phyloP scores from a whole-genome alignment of 1,284 basidiomycete genomes.

The Taiwanofungus camphoratus region DNA sequence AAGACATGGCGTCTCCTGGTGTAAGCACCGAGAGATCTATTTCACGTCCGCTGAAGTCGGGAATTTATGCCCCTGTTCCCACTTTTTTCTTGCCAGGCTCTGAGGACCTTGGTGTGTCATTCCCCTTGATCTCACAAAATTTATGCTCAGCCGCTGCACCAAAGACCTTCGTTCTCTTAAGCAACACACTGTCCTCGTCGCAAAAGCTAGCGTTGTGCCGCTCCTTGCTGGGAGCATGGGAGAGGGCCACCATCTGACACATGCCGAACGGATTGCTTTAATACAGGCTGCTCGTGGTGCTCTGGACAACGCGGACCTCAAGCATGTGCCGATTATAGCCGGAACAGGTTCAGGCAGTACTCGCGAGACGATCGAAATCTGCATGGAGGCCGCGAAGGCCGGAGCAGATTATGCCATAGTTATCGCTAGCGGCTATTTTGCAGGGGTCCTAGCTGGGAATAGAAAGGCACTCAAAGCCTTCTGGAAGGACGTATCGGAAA shows the following conservation, averaged over 20 bases:
- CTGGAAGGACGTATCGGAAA: conserved; percentile 71
- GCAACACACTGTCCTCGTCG: conserved; percentile 67
- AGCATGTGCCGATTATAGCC: conserved; percentile 65
- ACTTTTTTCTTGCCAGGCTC: conserved; percentile 74
- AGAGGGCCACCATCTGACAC: conserved; percentile 77
- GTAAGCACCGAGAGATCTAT: no score
- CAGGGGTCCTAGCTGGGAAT: conserved; percentile 60
- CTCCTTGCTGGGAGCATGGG: conserved; percentile 82
- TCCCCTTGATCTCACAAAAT: neutral
- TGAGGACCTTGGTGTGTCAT: conserved; percentile 76
- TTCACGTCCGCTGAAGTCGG: conserved; percentile 59
- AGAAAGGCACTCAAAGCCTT: conserved; percentile 71
- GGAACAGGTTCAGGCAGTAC: conserved; percentile 83
- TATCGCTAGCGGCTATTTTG: conserved; percentile 83
- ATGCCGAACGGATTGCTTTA: conserved; percentile 63
- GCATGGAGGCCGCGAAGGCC: conserved; percentile 68
- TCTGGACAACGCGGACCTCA: conserved; percentile 62
- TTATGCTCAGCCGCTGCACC: no score
- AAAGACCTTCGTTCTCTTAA: conserved; percentile 70
- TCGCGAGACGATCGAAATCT: conserved; percentile 72
- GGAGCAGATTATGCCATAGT: conserved; percentile 85
- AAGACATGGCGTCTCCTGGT: conserved; percentile 16
- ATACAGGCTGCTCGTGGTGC: conserved; percentile 69
- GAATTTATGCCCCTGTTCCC: conserved; percentile 82
- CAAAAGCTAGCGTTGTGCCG: conserved; percentile 68